Conservation (phyloP, 2,329 filamentous ascomycete species). For the Cladosporium sp. region DNA sequence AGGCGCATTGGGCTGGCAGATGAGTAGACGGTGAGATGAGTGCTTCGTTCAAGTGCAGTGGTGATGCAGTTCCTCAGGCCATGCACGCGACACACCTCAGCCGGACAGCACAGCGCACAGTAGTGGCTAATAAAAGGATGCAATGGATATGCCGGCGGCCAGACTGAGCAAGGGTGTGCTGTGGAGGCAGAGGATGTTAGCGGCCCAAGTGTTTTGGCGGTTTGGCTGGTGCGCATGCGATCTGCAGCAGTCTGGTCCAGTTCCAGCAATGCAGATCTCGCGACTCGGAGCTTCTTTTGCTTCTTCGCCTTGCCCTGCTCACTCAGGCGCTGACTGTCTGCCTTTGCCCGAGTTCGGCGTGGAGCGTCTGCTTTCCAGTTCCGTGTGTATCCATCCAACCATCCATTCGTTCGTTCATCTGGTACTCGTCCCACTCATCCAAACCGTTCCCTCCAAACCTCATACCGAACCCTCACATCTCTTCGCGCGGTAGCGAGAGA, state of each 20-base stretch:
- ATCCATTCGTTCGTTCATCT: not conserved
- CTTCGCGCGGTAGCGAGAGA: not conserved
- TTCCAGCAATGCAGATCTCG: not conserved
- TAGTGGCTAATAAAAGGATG: not conserved
- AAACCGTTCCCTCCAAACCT: no score
- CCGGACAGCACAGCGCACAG: not conserved
- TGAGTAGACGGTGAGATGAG: not conserved
- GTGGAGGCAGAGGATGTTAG: constrained; percentile 1
- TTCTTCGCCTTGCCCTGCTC: no score
- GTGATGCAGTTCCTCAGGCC: not conserved
- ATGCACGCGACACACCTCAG: not conserved
- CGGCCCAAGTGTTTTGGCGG: not conserved
- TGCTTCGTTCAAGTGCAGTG: not conserved
- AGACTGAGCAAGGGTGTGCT: not conserved
- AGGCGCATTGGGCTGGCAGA: not conserved
- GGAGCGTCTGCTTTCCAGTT: not conserved
- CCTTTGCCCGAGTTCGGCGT: not conserved
- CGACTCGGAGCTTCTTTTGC: not conserved
- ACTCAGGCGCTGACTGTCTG: not conserved
- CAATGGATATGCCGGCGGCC: not conserved
- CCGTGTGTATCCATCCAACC: not conserved
- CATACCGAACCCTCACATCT: not conserved
- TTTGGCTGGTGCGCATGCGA: not conserved
- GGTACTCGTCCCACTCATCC: not conserved
- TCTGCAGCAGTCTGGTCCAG: not conserved